Evolutionary conservation across 495 filamentous ascomycete species (phyloP), one percentile per base, ranked within the genome.

Genomic region (Hypoxylon crocopeplum): DNA sequence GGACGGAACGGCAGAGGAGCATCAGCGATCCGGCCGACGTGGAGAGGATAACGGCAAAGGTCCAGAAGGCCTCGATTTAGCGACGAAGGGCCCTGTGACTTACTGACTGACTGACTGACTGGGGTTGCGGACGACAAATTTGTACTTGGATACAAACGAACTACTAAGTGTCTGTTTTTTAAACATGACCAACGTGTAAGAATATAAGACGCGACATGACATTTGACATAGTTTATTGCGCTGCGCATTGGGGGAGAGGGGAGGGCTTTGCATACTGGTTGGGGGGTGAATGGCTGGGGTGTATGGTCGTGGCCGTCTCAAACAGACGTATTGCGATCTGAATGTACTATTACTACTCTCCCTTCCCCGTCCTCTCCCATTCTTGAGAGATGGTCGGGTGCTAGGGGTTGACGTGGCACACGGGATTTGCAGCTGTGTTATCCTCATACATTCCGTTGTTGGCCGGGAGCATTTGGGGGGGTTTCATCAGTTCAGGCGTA

Each of bases 1-100:
- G 76, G 24, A 81, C 79, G 1, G 81, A 80, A 47, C 64, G 80
- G 41, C 79, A 81, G 56, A 64, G 79, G 50, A 84, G 81, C 37
- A 71, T 83, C 30, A 82, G 76, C 39, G 77, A 78, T 21, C 75
- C 77, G 16, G 64, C 68, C 7, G 75, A 76, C 0, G 27, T 73
- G 13, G 70, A 69, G 48, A 69, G 55, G 60, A 65, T 50, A 8
- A 49, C 38, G 21, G 25, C 57, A 20, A 61, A 25, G 29, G n/a
- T 27, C 4, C 34, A 62, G 12, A 52, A 65, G 41, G 48, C 51
- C 13, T 70, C 64, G 19, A 62, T 70, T 41, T 70, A 62, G 39
- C 15, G 29, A 4, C 5, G 59, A 36, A 5, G 68, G 66, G 45
- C 65, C 69, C 3, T 12, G 41, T 13, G 68, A 68, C 24, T 27